These are phyloP conservation scores for Epichloe aotearoae DNA, from an alignment of 2,329 filamentous ascomycete species.

Conservation along the genomic window DNA sequence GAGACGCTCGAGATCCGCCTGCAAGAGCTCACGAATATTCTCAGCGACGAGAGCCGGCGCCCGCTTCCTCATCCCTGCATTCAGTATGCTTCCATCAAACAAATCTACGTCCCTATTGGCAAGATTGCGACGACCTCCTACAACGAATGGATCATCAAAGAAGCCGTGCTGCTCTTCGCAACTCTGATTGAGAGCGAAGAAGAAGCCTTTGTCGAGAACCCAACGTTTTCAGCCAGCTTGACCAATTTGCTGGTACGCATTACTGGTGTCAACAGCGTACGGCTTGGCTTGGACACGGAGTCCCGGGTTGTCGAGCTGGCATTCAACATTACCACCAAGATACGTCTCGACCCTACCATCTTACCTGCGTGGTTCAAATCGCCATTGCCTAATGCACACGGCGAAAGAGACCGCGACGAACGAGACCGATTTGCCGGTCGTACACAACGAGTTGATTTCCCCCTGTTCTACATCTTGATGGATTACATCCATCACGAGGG, in stretches of 20 bases:
- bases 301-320: constrained; percentile 81
- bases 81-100: constrained; percentile 68
- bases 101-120: constrained; percentile 79
- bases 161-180: constrained; percentile 76
- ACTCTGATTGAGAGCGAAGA: constrained; percentile 93
- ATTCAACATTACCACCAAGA: constrained; percentile 95
- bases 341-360: constrained; percentile 75
- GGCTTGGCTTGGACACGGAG: constrained; percentile 70
- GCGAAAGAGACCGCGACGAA: constrained; percentile 34
- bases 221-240: constrained; percentile 71
- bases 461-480: constrained; percentile 81
- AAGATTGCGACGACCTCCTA: constrained; percentile 78
- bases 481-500: constrained; percentile 96
- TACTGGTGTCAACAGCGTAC: constrained; percentile 57
- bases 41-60: constrained; percentile 79
- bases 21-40: constrained; percentile 54
- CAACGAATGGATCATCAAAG: constrained; percentile 74
- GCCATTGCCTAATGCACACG: constrained; percentile 15
- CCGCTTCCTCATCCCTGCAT: constrained; percentile 88
- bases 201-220: constrained; percentile 82
- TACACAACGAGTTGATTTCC: constrained; percentile 85
- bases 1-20: constrained; percentile 49
- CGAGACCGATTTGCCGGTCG: constrained; percentile 74
- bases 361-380: constrained; percentile 84
- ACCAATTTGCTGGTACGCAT: constrained; percentile 77